Base-by-base conservation (phyloP, 2,329 filamentous ascomycete species). In the Fusarium sp. region DNA sequence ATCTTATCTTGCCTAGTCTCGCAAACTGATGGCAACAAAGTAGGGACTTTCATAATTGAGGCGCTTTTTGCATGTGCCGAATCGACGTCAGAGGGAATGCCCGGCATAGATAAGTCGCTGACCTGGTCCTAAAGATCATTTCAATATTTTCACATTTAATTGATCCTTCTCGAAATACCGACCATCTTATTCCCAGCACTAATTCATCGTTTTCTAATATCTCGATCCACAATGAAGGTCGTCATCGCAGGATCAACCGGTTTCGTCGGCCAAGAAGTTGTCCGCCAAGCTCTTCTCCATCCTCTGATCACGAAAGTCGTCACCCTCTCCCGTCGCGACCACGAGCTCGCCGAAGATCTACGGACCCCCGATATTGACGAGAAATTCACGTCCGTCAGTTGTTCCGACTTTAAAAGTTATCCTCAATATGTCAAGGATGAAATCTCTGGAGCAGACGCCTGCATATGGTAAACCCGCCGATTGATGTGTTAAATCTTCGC, bases 161-260 rank as follows among this genome's bases (percentile, higher is more conserved):
- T 28, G 13, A 18, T 41, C 16, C 13, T 18, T 27, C 48, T 20
- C 10, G 14, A 25, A 30, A 9, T 30, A 12, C 20, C 4, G 20
- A 34, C 1, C 4, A 25, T 10, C 11, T 9, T 5, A 25, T 21
- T 16, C 4, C 20, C 41, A 21, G 14, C 20, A 43, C 7, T 21
- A 9, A 18, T 5, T 7, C 7, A 12, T 23, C 7, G 2, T 5
- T 12, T 3, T 12, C 18, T 37, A 37, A 37, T 37, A n/a, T 12
- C 34, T 12, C 9, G 10, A 32, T 5, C 5, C 14, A 53, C 4
- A 3, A 84, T 84, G 82, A 85, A 83, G 63, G 72, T 84, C 42
- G 78, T 84, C 25, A 72, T 84, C 18, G 74, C 78, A 13, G 83
- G 83, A 3, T 79, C 81, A 6, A 82, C 79, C 0, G 83, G 83